phyloP scores from a whole-genome alignment of 139 green algal genomes.

The Chara braunii region DNA sequence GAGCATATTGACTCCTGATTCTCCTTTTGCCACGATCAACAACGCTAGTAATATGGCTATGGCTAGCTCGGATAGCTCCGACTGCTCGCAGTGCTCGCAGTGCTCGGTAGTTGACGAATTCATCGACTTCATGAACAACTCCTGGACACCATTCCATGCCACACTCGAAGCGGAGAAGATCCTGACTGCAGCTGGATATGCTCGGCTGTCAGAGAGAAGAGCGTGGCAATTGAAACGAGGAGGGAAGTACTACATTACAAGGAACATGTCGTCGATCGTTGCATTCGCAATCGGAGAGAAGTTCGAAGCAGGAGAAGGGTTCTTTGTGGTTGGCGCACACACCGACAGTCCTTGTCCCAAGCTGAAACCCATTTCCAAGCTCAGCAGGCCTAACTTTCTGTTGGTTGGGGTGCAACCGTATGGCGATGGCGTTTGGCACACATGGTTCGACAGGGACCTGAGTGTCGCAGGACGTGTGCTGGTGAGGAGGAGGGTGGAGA shows the following conservation, averaged over 20 bases:
- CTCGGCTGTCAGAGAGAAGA: constrained; percentile 26
- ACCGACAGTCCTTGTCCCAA: constrained; percentile 64
- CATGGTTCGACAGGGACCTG: constrained; percentile 96
- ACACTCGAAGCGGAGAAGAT: not conserved
- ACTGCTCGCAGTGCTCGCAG: too few species aligned
- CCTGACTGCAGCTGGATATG: constrained; percentile 20
- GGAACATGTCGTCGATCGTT: constrained; percentile 79
- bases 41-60: too few species aligned
- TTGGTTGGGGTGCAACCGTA: constrained; percentile 86
- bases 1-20: too few species aligned
- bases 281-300: constrained; percentile 62
- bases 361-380: constrained; percentile 52
- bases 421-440: constrained; percentile 91
- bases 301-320: constrained; percentile 73
- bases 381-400: constrained; percentile 54
- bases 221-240: constrained; percentile 33
- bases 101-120: constrained; percentile 35
- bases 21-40: too few species aligned
- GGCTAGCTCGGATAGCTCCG: too few species aligned
- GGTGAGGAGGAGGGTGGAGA: not conserved
- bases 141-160: constrained; percentile 47
- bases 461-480: constrained; percentile 60
- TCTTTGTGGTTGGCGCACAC: constrained; percentile 85
- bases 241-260: constrained; percentile 83
- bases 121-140: constrained; percentile 44